These are phyloP conservation scores for Aspergillus sp. DNA, from an alignment of 2,329 filamentous ascomycete species.

Conservation along the genomic window DNA sequence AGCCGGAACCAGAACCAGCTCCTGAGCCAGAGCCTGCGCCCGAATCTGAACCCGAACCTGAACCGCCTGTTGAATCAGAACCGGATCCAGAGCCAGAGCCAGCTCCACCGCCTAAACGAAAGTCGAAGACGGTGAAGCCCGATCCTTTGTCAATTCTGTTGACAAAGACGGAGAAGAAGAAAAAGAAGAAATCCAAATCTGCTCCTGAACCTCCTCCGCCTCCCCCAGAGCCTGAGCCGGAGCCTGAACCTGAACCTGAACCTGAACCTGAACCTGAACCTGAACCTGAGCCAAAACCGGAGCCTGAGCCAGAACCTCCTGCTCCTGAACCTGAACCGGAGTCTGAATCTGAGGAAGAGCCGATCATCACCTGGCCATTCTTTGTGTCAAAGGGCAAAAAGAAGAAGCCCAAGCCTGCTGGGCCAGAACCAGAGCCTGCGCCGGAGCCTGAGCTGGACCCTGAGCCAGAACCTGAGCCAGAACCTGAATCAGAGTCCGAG, in stretches of 20 bases:
- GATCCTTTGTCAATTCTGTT: conserved; percentile 12
- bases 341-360: not conserved
- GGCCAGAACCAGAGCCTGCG: not conserved
- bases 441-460: conserved; percentile 16
- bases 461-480: conserved; percentile 13
- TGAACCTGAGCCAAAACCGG: conserved; percentile 4
- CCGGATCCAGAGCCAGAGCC: conserved; percentile 18
- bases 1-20: not conserved
- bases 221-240: not conserved
- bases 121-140: not conserved
- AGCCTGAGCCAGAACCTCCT: conserved; percentile 24
- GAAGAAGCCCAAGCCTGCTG: not conserved
- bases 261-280: conserved; percentile 7
- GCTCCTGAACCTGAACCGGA: conserved; percentile 16
- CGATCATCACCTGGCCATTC: not conserved
- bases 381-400: not conserved
- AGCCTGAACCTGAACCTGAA: not conserved
- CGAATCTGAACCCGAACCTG: conserved; percentile 1
- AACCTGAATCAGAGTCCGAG: conserved; percentile 4
- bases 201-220: not conserved
- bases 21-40: conserved; percentile 7
- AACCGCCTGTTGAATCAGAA: not conserved
- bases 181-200: conserved; percentile 20
- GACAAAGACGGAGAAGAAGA: conserved; percentile 22
- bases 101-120: conserved; percentile 3